These are phyloP conservation scores for Aspergillus ochraceoroseus DNA, from an alignment of 2,329 filamentous ascomycete species.

Conservation along the genomic window DNA sequence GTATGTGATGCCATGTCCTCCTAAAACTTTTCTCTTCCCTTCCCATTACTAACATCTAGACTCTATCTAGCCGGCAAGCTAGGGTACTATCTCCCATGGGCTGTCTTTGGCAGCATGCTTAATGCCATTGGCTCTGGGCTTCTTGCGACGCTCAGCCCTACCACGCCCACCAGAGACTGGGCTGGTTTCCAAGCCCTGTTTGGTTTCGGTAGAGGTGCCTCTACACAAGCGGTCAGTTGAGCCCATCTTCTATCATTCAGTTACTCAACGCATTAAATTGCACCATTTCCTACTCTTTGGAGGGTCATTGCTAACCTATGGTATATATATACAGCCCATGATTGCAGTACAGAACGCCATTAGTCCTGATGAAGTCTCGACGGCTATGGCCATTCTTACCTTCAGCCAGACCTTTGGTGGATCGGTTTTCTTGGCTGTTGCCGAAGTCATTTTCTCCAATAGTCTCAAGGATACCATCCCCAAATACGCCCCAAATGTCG, in stretches of 20 bases:
- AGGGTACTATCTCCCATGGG: conserved; percentile 36
- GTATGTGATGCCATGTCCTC: too few species aligned
- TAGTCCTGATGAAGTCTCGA: conserved; percentile 34
- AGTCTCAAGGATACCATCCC: conserved; percentile 34
- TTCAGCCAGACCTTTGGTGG: conserved; percentile 43
- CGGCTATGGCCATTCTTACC: conserved; percentile 40
- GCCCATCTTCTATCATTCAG: conserved; percentile 1
- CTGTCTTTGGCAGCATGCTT: conserved; percentile 29
- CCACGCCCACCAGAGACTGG: conserved; percentile 40
- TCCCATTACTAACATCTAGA: not conserved
- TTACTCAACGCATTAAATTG: too few species aligned
- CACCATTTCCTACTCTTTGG: too few species aligned
- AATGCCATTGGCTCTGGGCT: conserved; percentile 39
- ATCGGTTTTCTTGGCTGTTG: conserved; percentile 50
- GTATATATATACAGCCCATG: conserved; percentile 37
- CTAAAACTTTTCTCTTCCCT: not conserved
- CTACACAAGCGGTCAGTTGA: conserved; percentile 25
- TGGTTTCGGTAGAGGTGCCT: conserved; percentile 42
- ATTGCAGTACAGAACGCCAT: conserved; percentile 42
- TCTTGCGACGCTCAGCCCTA: conserved; percentile 39
- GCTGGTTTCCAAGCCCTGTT: conserved; percentile 48
- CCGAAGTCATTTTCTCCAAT: conserved; percentile 48
- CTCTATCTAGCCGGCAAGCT: conserved; percentile 22
- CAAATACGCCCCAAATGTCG: conserved; percentile 33
- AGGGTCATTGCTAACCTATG: too few species aligned